Percentiles rank a stretch among this genome's conserved stretches.
phyloP scores from a whole-genome alignment of 352 stramenopile species.

The Aphanomyces cochlioides region DNA sequence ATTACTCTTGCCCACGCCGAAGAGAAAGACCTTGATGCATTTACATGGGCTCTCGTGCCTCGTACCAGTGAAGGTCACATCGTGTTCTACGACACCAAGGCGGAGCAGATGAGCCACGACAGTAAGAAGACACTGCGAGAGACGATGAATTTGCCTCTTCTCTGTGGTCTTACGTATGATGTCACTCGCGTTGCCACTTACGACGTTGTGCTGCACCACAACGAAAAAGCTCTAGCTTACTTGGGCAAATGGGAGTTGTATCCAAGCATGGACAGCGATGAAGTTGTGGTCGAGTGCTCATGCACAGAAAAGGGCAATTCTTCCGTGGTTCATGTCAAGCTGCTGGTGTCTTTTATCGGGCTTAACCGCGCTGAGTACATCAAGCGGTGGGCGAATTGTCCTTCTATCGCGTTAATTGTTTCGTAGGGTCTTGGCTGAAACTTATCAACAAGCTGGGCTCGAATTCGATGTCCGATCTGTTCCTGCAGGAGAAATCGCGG shows the following conservation, averaged over 20 bases:
- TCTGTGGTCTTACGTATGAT: conserved; percentile 58
- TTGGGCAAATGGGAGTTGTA: neutral
- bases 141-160: neutral
- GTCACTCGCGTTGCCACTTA: conserved; percentile 54
- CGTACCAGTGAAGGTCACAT: conserved; percentile 17
- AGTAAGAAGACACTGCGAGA: conserved; percentile 12
- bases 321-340: conserved; percentile 36
- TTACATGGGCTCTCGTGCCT: conserved; percentile 11
- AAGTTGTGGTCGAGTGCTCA: conserved; percentile 15
- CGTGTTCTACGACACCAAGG: conserved; percentile 9
- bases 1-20: neutral
- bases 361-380: conserved; percentile 52
- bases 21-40: neutral
- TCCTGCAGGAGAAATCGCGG: conserved; percentile 27
- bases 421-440: conserved; percentile 45
- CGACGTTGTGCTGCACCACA: conserved; percentile 42
- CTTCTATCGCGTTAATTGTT: neutral
- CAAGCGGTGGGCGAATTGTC: conserved; percentile 30
- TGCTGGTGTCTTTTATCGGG: conserved; percentile 48
- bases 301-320: conserved; percentile 45
- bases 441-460: conserved; percentile 58
- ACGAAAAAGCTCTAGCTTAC: neutral
- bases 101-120: conserved; percentile 22
- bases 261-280: neutral
- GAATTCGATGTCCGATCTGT: conserved; percentile 52